Base-by-base conservation (phyloP, 352 stramenopile genomes). In the Halophytophthora polymorphica region DNA sequence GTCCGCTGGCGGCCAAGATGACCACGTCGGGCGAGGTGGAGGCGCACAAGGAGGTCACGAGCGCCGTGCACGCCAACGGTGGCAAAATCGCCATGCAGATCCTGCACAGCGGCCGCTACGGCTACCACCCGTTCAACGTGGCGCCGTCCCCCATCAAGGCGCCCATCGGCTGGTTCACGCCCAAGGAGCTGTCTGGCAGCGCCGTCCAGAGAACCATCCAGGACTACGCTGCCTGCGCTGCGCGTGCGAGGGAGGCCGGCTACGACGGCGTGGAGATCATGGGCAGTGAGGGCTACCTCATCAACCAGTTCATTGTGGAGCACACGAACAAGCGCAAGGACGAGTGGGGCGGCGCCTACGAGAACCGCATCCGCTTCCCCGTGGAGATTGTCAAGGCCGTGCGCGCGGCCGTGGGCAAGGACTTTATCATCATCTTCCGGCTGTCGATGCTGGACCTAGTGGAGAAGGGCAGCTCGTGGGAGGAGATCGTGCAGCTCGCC, bases 261-360 rank as follows among this genome's bases (percentile, higher is more conserved):
- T 99, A 99, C 67, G 96, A 99, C 58, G 96, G 96, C 18, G 96
- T 99, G 1, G 96, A 99, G 78, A 93, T 99, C 52, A 99, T 99
- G 96, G 96, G 94, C 2, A 97, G 78, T n/a, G 96, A 99, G 73
- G 96, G 96, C 11, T 99, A 99, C 56, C 58, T 99, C 6, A 97
- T 99, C 63, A 98, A 98, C 70, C 90, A 99, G 83, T 99, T 99
- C 61, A 86, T 99, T 47, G 88, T 95, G 2, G 73, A 88, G 36
- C 75, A 92, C 56, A 98, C 95, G 3, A 99, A 99, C 74, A 84
- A 93, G 21, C 83, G 96, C 37, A 95, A 72, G 36, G 96, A 99
- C 68, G 66, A 97, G 58, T 99, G 93, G 73, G 96, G 96, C 11
- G 95, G 95, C 6, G 55, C 66, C 23, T 98, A 98, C 71, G 80